Percentiles rank a stretch among this genome's conserved stretches.
Evolutionary conservation across 2,329 filamentous ascomycete species (phyloP).

Genomic region (Talaromyces pinophilus): DNA sequence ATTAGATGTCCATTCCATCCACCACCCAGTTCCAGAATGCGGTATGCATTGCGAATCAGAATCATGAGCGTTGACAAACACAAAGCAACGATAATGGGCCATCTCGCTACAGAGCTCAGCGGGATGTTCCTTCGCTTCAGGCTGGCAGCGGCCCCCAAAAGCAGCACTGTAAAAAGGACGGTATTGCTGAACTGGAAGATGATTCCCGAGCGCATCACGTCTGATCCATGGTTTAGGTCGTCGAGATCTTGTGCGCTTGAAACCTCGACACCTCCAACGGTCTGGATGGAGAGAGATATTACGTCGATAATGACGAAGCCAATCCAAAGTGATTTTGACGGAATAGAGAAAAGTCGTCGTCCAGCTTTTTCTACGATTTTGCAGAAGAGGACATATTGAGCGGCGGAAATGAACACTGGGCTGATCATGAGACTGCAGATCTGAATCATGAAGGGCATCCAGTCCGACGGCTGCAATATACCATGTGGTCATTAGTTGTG

Average conservation of each 20-base stretch:
- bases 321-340: not conserved
- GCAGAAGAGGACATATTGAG: not conserved
- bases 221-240: not conserved
- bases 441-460: not conserved
- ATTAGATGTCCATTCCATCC: conserved; percentile 1
- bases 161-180: not conserved
- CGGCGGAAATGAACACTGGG: not conserved
- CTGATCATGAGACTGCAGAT: conserved; percentile 1
- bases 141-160: not conserved
- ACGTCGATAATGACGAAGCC: not conserved
- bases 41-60: not conserved
- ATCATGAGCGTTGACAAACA: conserved; percentile 1
- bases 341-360: not conserved
- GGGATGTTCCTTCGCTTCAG: not conserved
- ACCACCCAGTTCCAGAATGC: not conserved
- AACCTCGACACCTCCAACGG: not conserved
- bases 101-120: not conserved
- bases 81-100: not conserved
- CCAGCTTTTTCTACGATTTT: not conserved
- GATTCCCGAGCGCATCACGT: not conserved
- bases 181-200: not conserved
- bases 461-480: not conserved
- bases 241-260: not conserved
- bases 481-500: not conserved
- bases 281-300: not conserved